Evolutionary conservation across 495 filamentous ascomycete species (phyloP).

Genomic region (Penicillium angulare): DNA sequence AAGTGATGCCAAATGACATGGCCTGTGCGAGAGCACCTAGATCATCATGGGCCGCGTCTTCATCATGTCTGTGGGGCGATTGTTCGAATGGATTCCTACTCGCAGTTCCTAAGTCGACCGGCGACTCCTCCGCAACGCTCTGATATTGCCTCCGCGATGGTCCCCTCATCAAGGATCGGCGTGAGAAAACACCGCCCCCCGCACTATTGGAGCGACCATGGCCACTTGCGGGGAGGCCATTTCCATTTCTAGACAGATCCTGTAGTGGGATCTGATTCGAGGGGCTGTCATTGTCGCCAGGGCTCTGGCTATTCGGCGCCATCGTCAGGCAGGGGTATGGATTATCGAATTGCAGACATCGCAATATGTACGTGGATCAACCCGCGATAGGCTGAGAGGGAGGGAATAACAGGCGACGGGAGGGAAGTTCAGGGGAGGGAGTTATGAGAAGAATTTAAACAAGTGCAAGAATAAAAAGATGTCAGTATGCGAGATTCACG

Average conservation of each 20-base stretch:
- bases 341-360: conserved; percentile 47
- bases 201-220: conserved; percentile 27
- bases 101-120: conserved; percentile 30
- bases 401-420: not conserved
- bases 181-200: conserved; percentile 34
- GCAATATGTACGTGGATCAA: conserved; percentile 21
- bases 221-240: conserved; percentile 19
- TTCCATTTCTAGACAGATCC: conserved; percentile 65
- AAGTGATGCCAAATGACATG: conserved; percentile 60
- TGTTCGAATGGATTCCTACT: conserved; percentile 25
- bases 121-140: conserved; percentile 54
- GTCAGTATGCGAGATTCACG: not conserved
- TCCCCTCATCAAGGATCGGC: conserved; percentile 37
- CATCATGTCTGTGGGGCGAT: conserved; percentile 18
- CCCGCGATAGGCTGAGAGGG: not conserved
- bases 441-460: too few species aligned
- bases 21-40: conserved; percentile 56
- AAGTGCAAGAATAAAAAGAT: too few species aligned
- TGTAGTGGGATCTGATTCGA: conserved; percentile 76
- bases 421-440: not conserved
- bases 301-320: conserved; percentile 56
- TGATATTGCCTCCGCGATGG: conserved; percentile 44
- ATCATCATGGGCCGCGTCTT: conserved; percentile 45
- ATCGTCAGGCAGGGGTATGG: conserved; percentile 48
- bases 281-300: conserved; percentile 45